These are phyloP conservation scores for Populus tremula DNA, from an alignment of 345 rosid genomes.

Conservation along the genomic window DNA sequence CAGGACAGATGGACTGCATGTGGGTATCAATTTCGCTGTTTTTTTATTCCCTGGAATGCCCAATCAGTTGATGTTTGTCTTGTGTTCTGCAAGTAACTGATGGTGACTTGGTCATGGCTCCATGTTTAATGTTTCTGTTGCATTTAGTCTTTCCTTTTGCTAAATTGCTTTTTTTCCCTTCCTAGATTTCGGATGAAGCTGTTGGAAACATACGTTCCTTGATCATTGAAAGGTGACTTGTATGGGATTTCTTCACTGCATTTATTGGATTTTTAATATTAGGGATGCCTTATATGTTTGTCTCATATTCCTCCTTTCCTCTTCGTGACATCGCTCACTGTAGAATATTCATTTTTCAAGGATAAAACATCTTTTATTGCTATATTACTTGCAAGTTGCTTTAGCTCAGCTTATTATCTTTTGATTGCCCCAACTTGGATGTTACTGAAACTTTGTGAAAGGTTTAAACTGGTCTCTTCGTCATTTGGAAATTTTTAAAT, in stretches of 20 bases:
- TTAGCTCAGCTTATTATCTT: background rate
- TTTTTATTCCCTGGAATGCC: background rate
- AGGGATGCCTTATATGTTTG: background rate
- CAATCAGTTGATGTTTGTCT: background rate
- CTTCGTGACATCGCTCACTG: background rate
- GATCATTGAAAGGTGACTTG: slow-evolving; percentile 60
- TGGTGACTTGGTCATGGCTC: background rate
- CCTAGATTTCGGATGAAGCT: slow-evolving; percentile 90
- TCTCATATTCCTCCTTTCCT: background rate
- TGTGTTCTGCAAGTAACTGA: background rate
- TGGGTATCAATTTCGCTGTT: slow-evolving; percentile 41
- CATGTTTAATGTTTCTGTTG: background rate
- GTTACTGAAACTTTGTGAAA: background rate
- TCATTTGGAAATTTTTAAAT: no score
- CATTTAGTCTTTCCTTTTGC: background rate
- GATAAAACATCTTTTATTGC: background rate
- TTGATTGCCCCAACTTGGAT: background rate
- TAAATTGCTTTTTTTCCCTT: background rate
- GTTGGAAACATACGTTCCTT: slow-evolving; percentile 63
- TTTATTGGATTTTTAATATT: background rate
- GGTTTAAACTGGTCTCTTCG: no score
- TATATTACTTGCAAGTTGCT: slow-evolving; percentile 2
- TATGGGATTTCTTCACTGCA: background rate
- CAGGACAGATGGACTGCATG: slow-evolving; percentile 97
- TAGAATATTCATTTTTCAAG: background rate